Base-by-base conservation (phyloP, 805 yeast species). In the Wickerhamomyces subpelliculosus region DNA sequence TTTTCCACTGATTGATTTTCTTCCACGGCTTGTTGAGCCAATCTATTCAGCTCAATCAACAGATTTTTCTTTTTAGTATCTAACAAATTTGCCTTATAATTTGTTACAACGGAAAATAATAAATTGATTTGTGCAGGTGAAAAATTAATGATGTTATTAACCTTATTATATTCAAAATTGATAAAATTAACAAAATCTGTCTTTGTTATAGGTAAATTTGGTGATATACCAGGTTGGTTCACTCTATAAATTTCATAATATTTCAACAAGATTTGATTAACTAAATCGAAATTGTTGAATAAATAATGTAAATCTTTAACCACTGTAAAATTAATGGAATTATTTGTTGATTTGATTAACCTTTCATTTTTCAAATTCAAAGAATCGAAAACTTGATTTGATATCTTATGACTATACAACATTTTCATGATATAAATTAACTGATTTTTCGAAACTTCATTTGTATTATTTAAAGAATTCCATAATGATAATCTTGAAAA, bases 71-170 rank as follows among this genome's bases (percentile, higher is more conserved):
- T 44, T 38, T 43, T 42, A 32, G 43, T 41, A 37, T 51, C 32
- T 27, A 47, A 34, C 39, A 42, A 35, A 33, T 49, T 49, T 27
- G 48, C 37, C 45, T 63, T 64, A 21, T 60, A 61, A 42, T 63
- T 60, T 2, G 58, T 55, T 5, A 57, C 63, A 25, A 60, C 57
- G 0, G 62, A 54, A 44, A 66, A 66, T 35, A 66, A 43, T 16
- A 66, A 40, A 36, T 62, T 56, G 8, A 66, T 63, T 41, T 66
- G 70, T 3, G 67, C 58, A 2, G 68, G 69, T 0, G 70, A 62
- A 33, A 66, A 66, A 19, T 57, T 57, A n/a, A 51, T 48, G 27
- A 65, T 56, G 43, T 66, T 66, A 41, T 65, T 66, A 8, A 65
- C 62, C 42, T 64, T 66, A 34, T 64, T 61, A 40, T 60, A 64